phyloP scores from a whole-genome alignment of 352 stramenopile species.

The Phytophthora uliginosa region DNA sequence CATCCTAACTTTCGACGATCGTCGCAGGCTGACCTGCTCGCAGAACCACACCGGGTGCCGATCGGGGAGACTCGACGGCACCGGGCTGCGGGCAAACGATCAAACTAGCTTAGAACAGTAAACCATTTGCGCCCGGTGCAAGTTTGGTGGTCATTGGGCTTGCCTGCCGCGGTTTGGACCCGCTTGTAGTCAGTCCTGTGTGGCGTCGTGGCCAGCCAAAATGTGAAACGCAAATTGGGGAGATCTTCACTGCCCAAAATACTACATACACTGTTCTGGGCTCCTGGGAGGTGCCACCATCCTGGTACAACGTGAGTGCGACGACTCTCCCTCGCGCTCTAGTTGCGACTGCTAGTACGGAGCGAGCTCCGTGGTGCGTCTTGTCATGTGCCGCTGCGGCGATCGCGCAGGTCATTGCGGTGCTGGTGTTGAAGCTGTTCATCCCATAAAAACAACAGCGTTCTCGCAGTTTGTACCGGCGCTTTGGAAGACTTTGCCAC shows the following conservation, averaged over 20 bases:
- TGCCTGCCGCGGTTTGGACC: neutral
- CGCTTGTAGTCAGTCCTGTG: neutral
- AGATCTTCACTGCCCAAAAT: conserved; percentile 36
- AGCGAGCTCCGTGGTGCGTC: neutral
- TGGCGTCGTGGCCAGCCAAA: neutral
- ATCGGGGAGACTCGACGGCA: no score
- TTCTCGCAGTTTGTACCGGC: conserved; percentile 8
- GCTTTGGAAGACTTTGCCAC: conserved; percentile 16
- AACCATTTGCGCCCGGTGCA: no score
- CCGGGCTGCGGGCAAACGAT: no score
- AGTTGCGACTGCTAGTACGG: neutral
- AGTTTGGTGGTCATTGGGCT: neutral
- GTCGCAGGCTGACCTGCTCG: neutral
- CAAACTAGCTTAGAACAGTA: no score
- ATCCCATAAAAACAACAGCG: conserved; percentile 27
- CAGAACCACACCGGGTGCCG: no score
- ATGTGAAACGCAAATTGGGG: conserved; percentile 3
- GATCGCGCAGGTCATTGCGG: conserved; percentile 3
- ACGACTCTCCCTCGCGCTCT: neutral
- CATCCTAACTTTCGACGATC: neutral
- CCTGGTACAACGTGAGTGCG: neutral
- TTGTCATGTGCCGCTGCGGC: neutral
- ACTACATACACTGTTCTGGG: conserved; percentile 20
- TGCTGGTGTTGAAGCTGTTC: conserved; percentile 21
- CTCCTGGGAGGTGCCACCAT: neutral